Conservation (phyloP, 192 early-diverging fungal species). For the Pilaira anomala region DNA sequence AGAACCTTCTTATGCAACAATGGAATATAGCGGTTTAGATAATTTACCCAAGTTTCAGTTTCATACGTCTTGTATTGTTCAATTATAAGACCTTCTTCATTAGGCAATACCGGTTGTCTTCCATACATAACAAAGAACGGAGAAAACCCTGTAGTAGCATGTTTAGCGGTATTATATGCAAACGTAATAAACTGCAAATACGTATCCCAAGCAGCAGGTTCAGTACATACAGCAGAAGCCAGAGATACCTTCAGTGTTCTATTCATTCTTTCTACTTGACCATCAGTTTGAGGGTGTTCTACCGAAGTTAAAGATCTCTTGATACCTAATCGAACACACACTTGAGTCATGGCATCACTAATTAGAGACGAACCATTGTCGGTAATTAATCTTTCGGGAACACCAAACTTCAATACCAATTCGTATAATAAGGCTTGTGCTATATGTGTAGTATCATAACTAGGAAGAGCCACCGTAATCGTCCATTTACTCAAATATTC, state of each 20-base stretch:
- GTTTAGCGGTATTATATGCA: slow-evolving; percentile 16
- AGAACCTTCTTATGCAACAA: neutral
- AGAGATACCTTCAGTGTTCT: neutral
- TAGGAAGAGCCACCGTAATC: neutral
- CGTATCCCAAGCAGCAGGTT: neutral
- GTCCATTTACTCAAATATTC: slow-evolving; percentile 13
- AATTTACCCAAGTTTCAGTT: neutral
- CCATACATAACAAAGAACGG: slow-evolving; percentile 15
- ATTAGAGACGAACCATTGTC: slow-evolving; percentile 2
- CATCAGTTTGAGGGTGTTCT: slow-evolving; percentile 18
- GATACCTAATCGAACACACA: neutral
- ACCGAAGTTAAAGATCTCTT: slow-evolving; percentile 3
- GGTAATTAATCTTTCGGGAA: neutral
- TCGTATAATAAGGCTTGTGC: neutral
- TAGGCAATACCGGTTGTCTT: neutral
- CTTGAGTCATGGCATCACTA: neutral
- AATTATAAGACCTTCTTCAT: neutral
- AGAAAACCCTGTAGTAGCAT: neutral
- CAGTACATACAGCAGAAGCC: neutral
- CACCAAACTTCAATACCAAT: neutral
- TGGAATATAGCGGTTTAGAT: neutral
- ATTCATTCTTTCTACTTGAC: slow-evolving; percentile 12
- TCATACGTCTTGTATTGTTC: slow-evolving; percentile 2
- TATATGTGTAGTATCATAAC: neutral
- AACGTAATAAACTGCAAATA: slow-evolving; percentile 5